These are phyloP conservation scores for Dactylella cylindrospora DNA, from an alignment of 2,329 filamentous ascomycete genomes.

Conservation along the genomic window DNA sequence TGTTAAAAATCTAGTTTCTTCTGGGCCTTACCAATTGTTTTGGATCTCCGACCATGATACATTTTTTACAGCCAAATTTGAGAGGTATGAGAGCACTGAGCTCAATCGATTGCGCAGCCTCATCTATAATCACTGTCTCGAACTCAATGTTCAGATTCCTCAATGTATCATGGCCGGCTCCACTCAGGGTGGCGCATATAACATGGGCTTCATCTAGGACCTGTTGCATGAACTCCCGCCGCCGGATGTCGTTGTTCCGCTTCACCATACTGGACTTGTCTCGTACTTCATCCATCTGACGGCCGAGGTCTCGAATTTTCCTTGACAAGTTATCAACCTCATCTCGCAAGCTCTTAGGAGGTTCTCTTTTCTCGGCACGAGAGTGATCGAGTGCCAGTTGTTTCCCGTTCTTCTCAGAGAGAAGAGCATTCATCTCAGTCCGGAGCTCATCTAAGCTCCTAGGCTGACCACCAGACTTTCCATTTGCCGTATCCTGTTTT, in stretches of 20 bases:
- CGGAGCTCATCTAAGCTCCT: constrained; percentile 46
- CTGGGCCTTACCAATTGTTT: constrained; percentile 68
- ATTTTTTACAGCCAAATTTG: constrained; percentile 96
- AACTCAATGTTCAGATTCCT: constrained; percentile 92
- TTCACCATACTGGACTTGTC: constrained; percentile 79
- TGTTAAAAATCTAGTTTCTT: constrained; percentile 1
- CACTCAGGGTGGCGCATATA: constrained; percentile 90
- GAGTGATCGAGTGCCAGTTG: constrained; percentile 62
- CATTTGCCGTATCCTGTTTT: constrained; percentile 54
- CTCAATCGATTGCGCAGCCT: constrained; percentile 97
- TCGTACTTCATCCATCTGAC: constrained; percentile 81
- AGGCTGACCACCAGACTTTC: constrained; percentile 51
- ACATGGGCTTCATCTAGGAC: constrained; percentile 89
- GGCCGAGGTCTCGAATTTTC: constrained; percentile 67
- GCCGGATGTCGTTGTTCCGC: constrained; percentile 81
- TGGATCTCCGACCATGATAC: constrained; percentile 93
- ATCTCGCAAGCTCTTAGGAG: constrained; percentile 62
- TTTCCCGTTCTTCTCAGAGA: constrained; percentile 57
- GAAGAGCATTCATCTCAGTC: constrained; percentile 68
- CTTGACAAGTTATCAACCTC: constrained; percentile 77
- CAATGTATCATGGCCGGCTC: constrained; percentile 96
- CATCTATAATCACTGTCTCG: constrained; percentile 96
- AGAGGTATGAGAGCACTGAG: constrained; percentile 92
- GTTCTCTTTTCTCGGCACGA: constrained; percentile 57
- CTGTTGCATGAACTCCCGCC: constrained; percentile 82